These are phyloP conservation scores for Russula dissimulans DNA, from an alignment of 768 basidiomycete genomes.

Conservation along the genomic window DNA sequence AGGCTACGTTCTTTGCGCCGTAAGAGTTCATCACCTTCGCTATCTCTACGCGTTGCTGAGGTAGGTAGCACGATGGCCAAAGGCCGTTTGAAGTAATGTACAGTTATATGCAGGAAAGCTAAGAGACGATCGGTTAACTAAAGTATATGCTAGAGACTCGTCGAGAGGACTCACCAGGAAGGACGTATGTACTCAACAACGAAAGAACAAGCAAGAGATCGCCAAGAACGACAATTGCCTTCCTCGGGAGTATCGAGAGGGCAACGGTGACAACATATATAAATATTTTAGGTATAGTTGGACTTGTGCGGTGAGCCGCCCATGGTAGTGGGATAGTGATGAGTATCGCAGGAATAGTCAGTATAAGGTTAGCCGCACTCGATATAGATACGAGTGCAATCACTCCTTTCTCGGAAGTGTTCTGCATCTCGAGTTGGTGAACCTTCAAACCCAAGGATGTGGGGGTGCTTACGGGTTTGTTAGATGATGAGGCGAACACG, in stretches of 20 bases:
- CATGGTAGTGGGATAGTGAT: conserved; percentile 45
- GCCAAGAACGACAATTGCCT: conserved; percentile 33
- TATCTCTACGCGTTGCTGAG: conserved; percentile 7
- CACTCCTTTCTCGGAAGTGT: conserved; percentile 23
- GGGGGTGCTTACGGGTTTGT: conserved; percentile 29
- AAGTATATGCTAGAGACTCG: background rate
- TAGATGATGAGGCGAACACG: conserved; percentile 42
- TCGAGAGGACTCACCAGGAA: conserved; percentile 41
- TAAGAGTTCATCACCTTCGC: conserved; percentile 54
- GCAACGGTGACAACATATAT: conserved; percentile 34
- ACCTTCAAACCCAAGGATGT: background rate
- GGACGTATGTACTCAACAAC: conserved; percentile 48
- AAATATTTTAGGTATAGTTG: conserved; percentile 40
- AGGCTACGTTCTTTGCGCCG: conserved; percentile 80
- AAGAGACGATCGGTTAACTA: conserved; percentile 1
- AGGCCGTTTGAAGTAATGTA: conserved; percentile 79
- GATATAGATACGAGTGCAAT: conserved; percentile 35
- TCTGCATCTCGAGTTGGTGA: conserved; percentile 21
- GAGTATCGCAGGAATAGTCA: conserved; percentile 51
- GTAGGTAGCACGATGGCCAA: conserved; percentile 72
- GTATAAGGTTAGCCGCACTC: conserved; percentile 42
- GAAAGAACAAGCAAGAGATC: conserved; percentile 42
- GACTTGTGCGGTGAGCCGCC: conserved; percentile 32
- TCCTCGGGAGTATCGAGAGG: conserved; percentile 39
- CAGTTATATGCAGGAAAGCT: conserved; percentile 70